Evolutionary conservation across 192 early-diverging fungal species (phyloP).

Genomic region (Allomyces javanicus): DNA sequence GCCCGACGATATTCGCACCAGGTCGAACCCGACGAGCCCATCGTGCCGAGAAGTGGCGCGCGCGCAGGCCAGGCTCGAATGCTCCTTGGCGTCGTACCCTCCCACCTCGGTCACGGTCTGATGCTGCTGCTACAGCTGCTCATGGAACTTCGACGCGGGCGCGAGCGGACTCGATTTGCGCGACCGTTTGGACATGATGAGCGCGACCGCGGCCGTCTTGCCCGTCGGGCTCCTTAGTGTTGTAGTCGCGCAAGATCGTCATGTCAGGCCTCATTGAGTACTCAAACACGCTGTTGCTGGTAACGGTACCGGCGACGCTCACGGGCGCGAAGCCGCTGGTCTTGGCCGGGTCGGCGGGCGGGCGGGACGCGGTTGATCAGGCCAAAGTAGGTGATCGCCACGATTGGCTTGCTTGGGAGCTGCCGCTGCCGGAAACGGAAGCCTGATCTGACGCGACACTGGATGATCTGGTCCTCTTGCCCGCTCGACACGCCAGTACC

Average conservation of each 20-base stretch:
- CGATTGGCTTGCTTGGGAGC: slow-evolving; percentile 22
- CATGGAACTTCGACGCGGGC: slow-evolving; percentile 32
- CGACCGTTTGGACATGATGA: slow-evolving; percentile 53
- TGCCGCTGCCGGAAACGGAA: neutral
- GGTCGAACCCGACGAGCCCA: no score
- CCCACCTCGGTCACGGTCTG: slow-evolving; percentile 18
- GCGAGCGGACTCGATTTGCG: slow-evolving; percentile 45
- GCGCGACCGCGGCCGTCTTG: slow-evolving; percentile 33
- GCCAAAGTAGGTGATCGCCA: slow-evolving; percentile 25
- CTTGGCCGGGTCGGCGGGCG: slow-evolving; percentile 17
- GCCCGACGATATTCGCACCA: no score
- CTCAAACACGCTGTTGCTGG: slow-evolving; percentile 9
- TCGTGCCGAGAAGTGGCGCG: no score
- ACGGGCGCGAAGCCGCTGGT: slow-evolving; percentile 13
- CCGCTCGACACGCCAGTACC: slow-evolving; percentile 20
- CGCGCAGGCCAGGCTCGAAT: no score
- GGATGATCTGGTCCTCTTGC: neutral
- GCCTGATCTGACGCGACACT: neutral
- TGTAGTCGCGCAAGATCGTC: slow-evolving; percentile 24
- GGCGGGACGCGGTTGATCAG: slow-evolving; percentile 19
- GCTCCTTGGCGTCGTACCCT: slow-evolving; percentile 16
- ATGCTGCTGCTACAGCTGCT: slow-evolving; percentile 16
- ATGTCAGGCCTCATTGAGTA: slow-evolving; percentile 17
- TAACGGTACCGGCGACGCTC: neutral
- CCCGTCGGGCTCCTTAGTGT: slow-evolving; percentile 30